Evolutionary conservation across 225 moss, liverwort and hornwort species (phyloP).

Genomic region (Pleurozium schreberi): DNA sequence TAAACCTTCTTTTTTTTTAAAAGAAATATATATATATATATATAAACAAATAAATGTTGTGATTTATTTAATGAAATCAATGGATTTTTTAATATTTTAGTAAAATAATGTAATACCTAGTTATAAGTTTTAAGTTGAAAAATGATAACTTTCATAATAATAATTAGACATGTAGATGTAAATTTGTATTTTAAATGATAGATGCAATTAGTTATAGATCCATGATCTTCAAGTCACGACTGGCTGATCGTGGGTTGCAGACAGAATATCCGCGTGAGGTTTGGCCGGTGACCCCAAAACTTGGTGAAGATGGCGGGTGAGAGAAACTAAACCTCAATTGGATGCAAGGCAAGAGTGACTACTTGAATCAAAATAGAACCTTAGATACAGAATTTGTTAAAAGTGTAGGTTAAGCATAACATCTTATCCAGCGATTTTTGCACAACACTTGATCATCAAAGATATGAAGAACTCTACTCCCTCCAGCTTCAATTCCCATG

Average conservation of each 20-base stretch:
- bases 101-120: too few species aligned
- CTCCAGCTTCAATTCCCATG: not conserved
- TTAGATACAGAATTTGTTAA: not conserved
- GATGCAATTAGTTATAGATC: too few species aligned
- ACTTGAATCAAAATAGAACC: not conserved
- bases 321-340: not conserved
- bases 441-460: not conserved
- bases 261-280: conserved; percentile 47
- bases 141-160: too few species aligned
- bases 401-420: not conserved
- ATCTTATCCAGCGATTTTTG: not conserved
- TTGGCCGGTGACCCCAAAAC: conserved; percentile 52
- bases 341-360: not conserved
- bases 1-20: too few species aligned
- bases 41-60: too few species aligned
- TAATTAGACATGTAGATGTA: too few species aligned
- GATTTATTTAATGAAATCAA: too few species aligned
- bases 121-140: too few species aligned
- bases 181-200: too few species aligned
- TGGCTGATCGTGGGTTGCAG: conserved; percentile 2
- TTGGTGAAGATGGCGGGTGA: conserved; percentile 55
- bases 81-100: too few species aligned
- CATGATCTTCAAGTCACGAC: too few species aligned
- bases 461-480: not conserved
- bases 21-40: too few species aligned